Evolutionary conservation across 495 filamentous ascomycete genomes (phyloP), one percentile per base, ranked within the genome.

Genomic region (Pyronema domesticum): DNA sequence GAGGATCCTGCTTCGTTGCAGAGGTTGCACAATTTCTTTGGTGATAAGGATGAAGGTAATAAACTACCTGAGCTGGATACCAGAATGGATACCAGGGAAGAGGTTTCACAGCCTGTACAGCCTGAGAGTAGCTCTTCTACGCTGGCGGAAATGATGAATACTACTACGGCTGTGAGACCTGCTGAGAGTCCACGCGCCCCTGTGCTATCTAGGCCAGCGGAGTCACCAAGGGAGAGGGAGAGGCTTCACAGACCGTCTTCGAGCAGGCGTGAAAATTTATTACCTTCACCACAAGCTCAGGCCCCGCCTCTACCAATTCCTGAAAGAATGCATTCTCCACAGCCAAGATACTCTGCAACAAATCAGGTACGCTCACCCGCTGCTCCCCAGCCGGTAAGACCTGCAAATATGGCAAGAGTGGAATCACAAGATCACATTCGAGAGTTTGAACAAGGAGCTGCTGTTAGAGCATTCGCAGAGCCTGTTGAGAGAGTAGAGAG

Each of bases 351-450:
- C 9, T 51, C 48, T n/a, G 48, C 48, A 11, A 51, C 51, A 13
- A 64, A 61, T 14, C 60, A 64, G 47, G 48, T 64, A 17, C 57
- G 61, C 19, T 63, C 61, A 5, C 61, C 61, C 8, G 61, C 60
- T 14, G 61, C 61, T 23, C 61, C 61, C 10, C 61, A 64, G n/a
- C 61, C 61, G 19, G 60, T 64, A 18, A 61, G 61, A 3, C 61
- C 61, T 17, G 61, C 61, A 46, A 64, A 64, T 35, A 60, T 64
- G 60, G 61, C 61, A 40, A 61, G 61, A 23, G 61, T 64, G 49
- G 61, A 64, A 51, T 64, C 61, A 7, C 61, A 64, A 18, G 54
- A 60, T 8, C 61, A 46, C 43, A 50, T 64, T 53, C 46, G 60
- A 40, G 61, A 64, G 42, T 52, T 63, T 51, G 60, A 63, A 37